Conservation (phyloP, 2,329 filamentous ascomycete genomes). For the Hymenoscyphus linearis region DNA sequence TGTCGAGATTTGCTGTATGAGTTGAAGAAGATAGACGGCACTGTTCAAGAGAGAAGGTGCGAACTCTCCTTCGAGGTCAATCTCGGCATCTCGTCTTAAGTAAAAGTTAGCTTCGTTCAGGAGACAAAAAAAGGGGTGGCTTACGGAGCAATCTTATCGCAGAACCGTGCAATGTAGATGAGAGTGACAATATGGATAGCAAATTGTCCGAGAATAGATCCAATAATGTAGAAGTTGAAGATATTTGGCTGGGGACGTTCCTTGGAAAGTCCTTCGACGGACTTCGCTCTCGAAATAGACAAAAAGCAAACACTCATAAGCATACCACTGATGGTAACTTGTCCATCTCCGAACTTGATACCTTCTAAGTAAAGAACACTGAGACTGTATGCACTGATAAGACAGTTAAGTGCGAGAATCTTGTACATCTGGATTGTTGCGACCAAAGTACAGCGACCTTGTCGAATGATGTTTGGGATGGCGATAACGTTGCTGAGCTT, state of each 20-base stretch:
- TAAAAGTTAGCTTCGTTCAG: slow-evolving; percentile 22
- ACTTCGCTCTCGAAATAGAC: slow-evolving; percentile 94
- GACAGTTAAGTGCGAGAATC: slow-evolving; percentile 93
- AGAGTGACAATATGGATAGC: slow-evolving; percentile 90
- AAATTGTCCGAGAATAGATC: slow-evolving; percentile 94
- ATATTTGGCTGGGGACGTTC: slow-evolving; percentile 98
- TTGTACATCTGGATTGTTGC: slow-evolving; percentile 99
- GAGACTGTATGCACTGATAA: slow-evolving; percentile 96
- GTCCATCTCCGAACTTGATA: slow-evolving; percentile 97
- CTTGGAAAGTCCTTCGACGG: slow-evolving; percentile 91
- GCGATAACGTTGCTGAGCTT: slow-evolving; percentile 96
- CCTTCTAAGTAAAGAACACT: slow-evolving; percentile 95
- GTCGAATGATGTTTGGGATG: slow-evolving; percentile 96
- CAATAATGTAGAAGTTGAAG: slow-evolving; percentile 98
- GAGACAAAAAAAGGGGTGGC: slow-evolving; percentile 33
- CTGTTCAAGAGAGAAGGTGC: slow-evolving; percentile 90
- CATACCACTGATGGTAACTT: slow-evolving; percentile 98
- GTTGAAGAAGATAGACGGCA: slow-evolving; percentile 91
- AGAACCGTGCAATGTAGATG: slow-evolving; percentile 88
- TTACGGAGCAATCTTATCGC: slow-evolving; percentile 80
- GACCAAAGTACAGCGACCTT: slow-evolving; percentile 94
- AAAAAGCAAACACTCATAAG: slow-evolving; percentile 99
- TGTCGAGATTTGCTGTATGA: slow-evolving; percentile 98
- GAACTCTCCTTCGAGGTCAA: slow-evolving; percentile 95
- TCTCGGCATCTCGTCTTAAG: slow-evolving; percentile 48